Base-by-base conservation (phyloP, 129 eudicot genomes). In the Ambrosia trifida region DNA sequence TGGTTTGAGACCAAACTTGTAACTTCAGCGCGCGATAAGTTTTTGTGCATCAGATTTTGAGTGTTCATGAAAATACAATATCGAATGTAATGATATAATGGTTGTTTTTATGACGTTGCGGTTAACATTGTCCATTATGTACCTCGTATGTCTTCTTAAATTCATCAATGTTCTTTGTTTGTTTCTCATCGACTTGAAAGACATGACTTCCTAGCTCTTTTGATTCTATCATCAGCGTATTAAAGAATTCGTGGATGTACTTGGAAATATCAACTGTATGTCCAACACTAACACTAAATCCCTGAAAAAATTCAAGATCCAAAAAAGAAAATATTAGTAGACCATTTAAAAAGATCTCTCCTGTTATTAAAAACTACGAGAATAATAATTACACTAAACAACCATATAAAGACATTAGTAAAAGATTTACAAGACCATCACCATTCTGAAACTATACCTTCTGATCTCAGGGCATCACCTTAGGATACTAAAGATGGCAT, bases 61-160 rank as follows among this genome's bases (percentile, higher is more conserved):
- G 11, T 87, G 95, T 45, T 86, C 95, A 96, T 92, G 83, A 12
- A 81, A 33, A 50, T 19, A 49, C 62, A 35, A 30, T 9, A 30
- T 18, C 24, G 49, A 69, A 49, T 28, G 47, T 57, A 77, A 56
- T 32, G 10, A 57, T 51, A 36, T 31, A 50, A 47, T 8, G 20
- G n/a, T 30, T 44, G 24, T 45, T 50, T 57, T 18, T n/a, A 8
- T 13, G 11, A 5, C 35, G 4, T 45, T 32, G 12, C 12, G 16
- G 7, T 31, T 61, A 7, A 45, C 28, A 32, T 1, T 1, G 19
- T 35, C 3, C 7, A 1, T 8, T 30, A 65, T 64, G 20, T 66
- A 88, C 97, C 95, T 86, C 89, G 63, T 76, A 91, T 56, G 91
- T 83, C 72, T 88, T 88, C 78, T 80, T 86, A 76, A 91, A 89